A percentile compares a stretch with the other conserved stretches of the same genome.
Conservation (phyloP, 371 early-diverging fungal species). For the Vairimorpha necatrix region DNA sequence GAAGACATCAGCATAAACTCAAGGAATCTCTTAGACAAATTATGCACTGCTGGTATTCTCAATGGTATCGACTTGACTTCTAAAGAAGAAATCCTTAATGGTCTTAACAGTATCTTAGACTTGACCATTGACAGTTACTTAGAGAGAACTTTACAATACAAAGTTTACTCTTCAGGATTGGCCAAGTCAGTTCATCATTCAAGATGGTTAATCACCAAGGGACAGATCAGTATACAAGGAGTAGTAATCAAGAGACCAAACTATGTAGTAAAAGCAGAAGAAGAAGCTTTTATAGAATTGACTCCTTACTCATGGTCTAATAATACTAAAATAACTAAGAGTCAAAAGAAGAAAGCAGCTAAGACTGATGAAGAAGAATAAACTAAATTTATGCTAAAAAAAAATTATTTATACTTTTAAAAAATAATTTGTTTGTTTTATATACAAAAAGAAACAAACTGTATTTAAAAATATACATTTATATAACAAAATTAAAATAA, state of each 20-base stretch:
- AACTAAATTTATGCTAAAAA: not conserved
- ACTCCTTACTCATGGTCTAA: slow-evolving; percentile 18
- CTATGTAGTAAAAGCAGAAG: slow-evolving; percentile 58
- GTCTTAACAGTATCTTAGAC: slow-evolving; percentile 95
- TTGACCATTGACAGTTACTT: slow-evolving; percentile 94
- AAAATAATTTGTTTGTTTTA: no score
- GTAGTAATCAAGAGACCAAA: slow-evolving; percentile 61
- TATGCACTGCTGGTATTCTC: slow-evolving; percentile 92
- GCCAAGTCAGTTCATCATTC: slow-evolving; percentile 99
- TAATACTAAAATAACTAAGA: slow-evolving; percentile 17
- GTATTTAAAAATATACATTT: no score
- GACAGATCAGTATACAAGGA: slow-evolving; percentile 62
- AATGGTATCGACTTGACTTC: slow-evolving; percentile 66
- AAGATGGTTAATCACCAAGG: slow-evolving; percentile 83
- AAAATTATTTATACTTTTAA: not conserved
- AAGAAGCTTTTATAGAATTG: slow-evolving; percentile 62
- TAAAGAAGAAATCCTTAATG: slow-evolving; percentile 75
- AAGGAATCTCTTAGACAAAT: slow-evolving; percentile 91
- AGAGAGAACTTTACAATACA: slow-evolving; percentile 97
- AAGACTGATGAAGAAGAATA: slow-evolving; percentile 28
- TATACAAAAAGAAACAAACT: no score
- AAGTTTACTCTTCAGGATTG: slow-evolving; percentile 93
- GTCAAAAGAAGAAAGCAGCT: slow-evolving; percentile 29
- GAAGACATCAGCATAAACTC: slow-evolving; percentile 95
- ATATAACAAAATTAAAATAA: no score